Evolutionary conservation across 1,284 basidiomycete species (phyloP), one percentile per base, ranked within the genome.

Genomic region (Sphagnurus paluster): DNA sequence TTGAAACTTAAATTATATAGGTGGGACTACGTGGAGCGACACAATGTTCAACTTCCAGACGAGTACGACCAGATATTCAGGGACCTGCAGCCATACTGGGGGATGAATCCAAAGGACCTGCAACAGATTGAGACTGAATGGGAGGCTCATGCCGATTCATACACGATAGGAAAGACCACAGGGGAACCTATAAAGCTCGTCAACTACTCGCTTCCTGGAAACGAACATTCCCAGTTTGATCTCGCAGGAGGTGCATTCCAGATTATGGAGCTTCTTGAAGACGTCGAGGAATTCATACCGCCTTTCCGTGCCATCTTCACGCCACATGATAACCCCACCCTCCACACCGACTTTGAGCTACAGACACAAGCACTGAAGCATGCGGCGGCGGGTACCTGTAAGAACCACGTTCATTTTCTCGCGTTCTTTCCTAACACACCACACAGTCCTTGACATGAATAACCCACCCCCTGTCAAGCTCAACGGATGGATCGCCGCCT

Each of bases 21-120:
- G 78, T 85, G 83, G 84, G 57, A 61, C 9, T 85, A 82, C 52
- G 76, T 79, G 3, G 56, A 74, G 48, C 63, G 70, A 34, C 62
- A 86, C 62, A 56, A 74, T 10, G 73, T 87, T 2, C 74, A 73
- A 28, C 74, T 85, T 0, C 75, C 73, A 1, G 82, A 85, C 58
- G 77, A 86, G 40, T 79, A 70, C 70, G 74, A 78, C 53, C 72
- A 77, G 41, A 80, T 85, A 30, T 65, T 73, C 50, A 53, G 64
- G 9, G 79, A 80, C 56, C 59, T 82, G 8, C 74, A 77, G 45
- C 77, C 72, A 0, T 79, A 74, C 56, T 80, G 74, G 76, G 79
- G 77, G 0, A 68, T 82, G 49, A 58, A 74, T 41, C 79, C 79
- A 0, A 48, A 48, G 0, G 70, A 75, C 25, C 54, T 82, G 8